Percentiles rank a stretch among this genome's conserved stretches.
phyloP scores from a whole-genome alignment of 805 yeast genomes.

The Candida xiaguanensis region DNA sequence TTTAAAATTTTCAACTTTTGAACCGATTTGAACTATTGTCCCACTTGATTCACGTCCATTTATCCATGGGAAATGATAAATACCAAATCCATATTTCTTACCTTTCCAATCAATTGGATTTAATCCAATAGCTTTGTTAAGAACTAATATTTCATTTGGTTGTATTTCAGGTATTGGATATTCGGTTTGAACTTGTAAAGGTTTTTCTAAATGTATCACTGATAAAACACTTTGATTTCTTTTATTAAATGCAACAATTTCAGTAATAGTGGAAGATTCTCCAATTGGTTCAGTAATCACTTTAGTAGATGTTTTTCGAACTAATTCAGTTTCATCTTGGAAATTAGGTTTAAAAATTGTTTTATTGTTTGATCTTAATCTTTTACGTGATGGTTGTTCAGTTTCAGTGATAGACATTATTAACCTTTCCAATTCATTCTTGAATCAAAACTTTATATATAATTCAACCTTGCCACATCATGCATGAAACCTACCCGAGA shows the following conservation, averaged over 20 bases:
- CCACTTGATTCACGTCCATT: conserved; percentile 49
- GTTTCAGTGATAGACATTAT: conserved; percentile 4
- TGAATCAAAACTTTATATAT: background rate
- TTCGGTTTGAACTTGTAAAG: conserved; percentile 13
- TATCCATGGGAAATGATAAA: conserved; percentile 48
- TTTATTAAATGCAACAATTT: conserved; percentile 3
- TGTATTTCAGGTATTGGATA: conserved; percentile 18
- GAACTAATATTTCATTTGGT: conserved; percentile 21
- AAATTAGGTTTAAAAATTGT: background rate
- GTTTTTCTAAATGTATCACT: conserved; percentile 18
- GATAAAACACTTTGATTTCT: conserved; percentile 16
- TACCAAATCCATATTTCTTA: conserved; percentile 42
- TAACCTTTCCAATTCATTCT: no score
- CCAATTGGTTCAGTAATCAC: no score
- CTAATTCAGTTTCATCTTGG: conserved; percentile 1
- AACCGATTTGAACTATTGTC: conserved; percentile 30
- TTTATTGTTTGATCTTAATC: background rate
- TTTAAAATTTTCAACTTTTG: conserved; percentile 22
- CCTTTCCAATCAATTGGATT: conserved; percentile 52
- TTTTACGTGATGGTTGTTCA: conserved; percentile 5
- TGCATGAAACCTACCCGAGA: conserved; percentile 2
- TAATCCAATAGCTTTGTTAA: conserved; percentile 34
- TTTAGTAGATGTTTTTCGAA: no score
- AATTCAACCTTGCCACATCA: conserved; percentile 3
- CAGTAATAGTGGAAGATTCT: background rate